Percentiles rank a stretch among this genome's conserved stretches.
Conservation (phyloP, 2,329 filamentous ascomycete genomes). For the Claviceps cyperi region DNA sequence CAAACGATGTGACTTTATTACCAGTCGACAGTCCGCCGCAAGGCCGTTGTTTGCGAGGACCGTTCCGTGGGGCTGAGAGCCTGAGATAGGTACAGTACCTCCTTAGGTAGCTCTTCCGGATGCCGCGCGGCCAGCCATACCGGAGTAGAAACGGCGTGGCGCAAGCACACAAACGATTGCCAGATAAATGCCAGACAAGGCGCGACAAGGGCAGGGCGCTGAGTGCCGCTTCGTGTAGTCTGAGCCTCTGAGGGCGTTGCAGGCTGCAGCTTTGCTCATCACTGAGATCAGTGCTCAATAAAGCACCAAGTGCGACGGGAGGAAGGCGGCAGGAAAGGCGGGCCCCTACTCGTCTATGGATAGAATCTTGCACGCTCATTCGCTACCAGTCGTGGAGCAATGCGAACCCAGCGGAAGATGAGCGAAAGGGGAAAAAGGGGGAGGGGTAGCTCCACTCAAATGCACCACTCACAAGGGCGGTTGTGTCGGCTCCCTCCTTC, state of each 20-base stretch:
- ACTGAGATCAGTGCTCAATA: no score
- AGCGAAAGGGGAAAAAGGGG: not conserved
- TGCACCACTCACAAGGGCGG: no score
- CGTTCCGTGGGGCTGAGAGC: not conserved
- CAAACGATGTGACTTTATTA: no score
- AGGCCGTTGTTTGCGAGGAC: no score
- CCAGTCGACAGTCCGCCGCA: not conserved
- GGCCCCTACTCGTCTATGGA: not conserved
- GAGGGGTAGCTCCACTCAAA: not conserved
- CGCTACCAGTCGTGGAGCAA: not conserved
- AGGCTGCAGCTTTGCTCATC: no score
- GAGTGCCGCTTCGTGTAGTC: no score
- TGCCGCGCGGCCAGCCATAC: not conserved
- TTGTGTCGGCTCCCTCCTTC: conserved; percentile 10
- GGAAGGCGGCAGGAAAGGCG: not conserved
- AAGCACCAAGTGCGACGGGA: not conserved
- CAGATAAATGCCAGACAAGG: no score
- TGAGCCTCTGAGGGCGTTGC: no score
- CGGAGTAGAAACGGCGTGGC: not conserved
- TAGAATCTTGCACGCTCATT: not conserved
- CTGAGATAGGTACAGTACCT: not conserved
- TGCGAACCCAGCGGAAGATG: not conserved
- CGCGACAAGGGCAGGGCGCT: no score
- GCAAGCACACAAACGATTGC: no score
- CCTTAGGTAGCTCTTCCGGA: not conserved